Evolutionary conservation across 2,329 filamentous ascomycete genomes (phyloP), one percentile per base, ranked within the genome.

Genomic region (Cladosporium sphaerospermum): DNA sequence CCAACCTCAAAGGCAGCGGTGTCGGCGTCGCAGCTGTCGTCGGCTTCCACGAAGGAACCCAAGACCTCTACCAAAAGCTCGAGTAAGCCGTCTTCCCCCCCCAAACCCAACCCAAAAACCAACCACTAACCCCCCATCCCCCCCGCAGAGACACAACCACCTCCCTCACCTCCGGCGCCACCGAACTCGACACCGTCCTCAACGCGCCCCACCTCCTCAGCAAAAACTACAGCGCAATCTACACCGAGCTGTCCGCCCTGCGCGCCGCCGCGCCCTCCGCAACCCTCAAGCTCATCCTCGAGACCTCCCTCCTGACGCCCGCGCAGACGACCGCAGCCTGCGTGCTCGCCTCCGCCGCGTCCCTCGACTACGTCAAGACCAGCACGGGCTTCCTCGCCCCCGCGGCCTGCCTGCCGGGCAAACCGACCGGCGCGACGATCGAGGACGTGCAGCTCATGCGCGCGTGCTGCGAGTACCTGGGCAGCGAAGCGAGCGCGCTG

Each of bases 351-450:
- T 74, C 73, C 13, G 70, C 74, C 33, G 79, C 80, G 2, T 73
- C 73, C 4, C 77, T 78, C 45, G 78, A 83, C 59, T 83, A 75
- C 57, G 76, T 84, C 56, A 83, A 83, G 68, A 83, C 81, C 0
- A 77, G 74, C 31, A 83, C 81, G 1, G 81, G 81, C 1, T 82
- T 82, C 64, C 74, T 75, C 46, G 80, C 51, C 14, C 34, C 42
- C 3, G 51, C 32, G n/a, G 44, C 40, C 13, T 51, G 47, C 18
- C 36, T 51, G 9, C 10, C 23, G 10, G 39, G 31, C 7, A 51
- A 51, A 41, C 47, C 47, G 0, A 51, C 47, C 1, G 79, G 80
- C 8, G 80, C 80, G 0, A 75, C 63, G 34, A 67, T 75, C 13
- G 73, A 78, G 48, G 69, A 80, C 59, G 78, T 84, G 19, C 67